phyloP scores from a whole-genome alignment of 2,329 filamentous ascomycete species.

The Aspergillus transmontanensis region DNA sequence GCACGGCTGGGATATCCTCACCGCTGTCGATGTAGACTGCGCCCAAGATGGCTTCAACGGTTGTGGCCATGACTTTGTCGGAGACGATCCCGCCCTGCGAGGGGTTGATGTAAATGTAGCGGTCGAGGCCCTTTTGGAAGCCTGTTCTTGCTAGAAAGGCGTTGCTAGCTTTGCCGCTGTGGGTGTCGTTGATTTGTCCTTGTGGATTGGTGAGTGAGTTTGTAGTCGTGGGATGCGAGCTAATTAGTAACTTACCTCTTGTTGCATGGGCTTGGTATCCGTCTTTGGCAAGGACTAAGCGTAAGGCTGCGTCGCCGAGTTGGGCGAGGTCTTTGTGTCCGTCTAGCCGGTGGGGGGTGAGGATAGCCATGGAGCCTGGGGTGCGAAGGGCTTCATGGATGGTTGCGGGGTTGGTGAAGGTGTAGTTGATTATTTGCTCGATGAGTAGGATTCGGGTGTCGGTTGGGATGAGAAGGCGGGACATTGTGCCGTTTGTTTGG shows the following conservation, averaged over 20 bases:
- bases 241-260: neutral
- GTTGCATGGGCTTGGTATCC: neutral
- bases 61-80: constrained; percentile 28
- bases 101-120: constrained; percentile 16
- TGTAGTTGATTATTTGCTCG: neutral
- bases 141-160: constrained; percentile 16
- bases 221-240: neutral
- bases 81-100: constrained; percentile 21
- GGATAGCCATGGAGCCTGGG: neutral
- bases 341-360: neutral
- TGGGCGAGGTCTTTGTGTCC: constrained; percentile 12
- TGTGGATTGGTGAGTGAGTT: neutral
- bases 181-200: constrained; percentile 6
- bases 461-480: neutral
- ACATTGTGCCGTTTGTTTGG: neutral
- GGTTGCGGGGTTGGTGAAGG: neutral
- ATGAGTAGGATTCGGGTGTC: neutral
- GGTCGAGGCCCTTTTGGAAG: constrained; percentile 7
- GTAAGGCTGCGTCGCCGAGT: constrained; percentile 11
- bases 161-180: constrained; percentile 11
- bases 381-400: neutral
- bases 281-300: constrained; percentile 1
- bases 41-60: constrained; percentile 39
- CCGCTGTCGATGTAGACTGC: constrained; percentile 34
- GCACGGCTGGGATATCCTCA: constrained; percentile 12